Base-by-base conservation (phyloP, 805 yeast species). In the Metschnikowia kunwiensis region DNA sequence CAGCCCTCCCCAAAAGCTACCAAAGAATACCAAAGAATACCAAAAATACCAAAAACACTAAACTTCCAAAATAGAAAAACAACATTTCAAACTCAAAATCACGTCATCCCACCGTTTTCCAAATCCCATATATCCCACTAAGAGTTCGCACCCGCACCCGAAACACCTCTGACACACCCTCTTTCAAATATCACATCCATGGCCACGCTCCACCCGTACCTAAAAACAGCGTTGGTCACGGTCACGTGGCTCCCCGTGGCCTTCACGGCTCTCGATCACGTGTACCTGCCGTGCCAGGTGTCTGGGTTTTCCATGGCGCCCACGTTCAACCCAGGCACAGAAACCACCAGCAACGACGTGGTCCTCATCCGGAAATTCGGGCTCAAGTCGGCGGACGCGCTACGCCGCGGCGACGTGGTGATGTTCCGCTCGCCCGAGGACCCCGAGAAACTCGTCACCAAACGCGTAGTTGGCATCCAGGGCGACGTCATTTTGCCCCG, bases 261-360 rank as follows among this genome's bases (percentile, higher is more conserved):
- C 11, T 73, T 81, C 46, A 75, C 85, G 1, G 60, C 81, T 42
- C 75, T 78, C 24, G 86, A 85, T 44, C 85, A 82, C 54, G 78
- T 80, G 8, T 78, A 75, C 34, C 87, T 79, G 60, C 72, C 88
- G 18, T 85, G 86, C 11, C 75, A 78, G 58, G 75, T 88, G 12
- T 74, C 80, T 28, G 97, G 97, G 1, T 61, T 73, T 25, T 86
- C 95, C 16, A 89, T 89, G 97, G 71, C 84, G 34, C 97, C 97
- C 1, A 77, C 95, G 0, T 74, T 88, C 52, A 89, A 89, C 58
- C 91, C 94, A 0, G 75, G 74, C 14, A 70, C 59, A 29, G 60
- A 60, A 46, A 58, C 65, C 36, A 57, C 68, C 47, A 47, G 60
- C 39, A 64, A 65, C 5, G 88, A 82, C 51, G 73, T 81, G 61